Conservation (phyloP, 352 stramenopile species). For the Phytophthora sansomeana region DNA sequence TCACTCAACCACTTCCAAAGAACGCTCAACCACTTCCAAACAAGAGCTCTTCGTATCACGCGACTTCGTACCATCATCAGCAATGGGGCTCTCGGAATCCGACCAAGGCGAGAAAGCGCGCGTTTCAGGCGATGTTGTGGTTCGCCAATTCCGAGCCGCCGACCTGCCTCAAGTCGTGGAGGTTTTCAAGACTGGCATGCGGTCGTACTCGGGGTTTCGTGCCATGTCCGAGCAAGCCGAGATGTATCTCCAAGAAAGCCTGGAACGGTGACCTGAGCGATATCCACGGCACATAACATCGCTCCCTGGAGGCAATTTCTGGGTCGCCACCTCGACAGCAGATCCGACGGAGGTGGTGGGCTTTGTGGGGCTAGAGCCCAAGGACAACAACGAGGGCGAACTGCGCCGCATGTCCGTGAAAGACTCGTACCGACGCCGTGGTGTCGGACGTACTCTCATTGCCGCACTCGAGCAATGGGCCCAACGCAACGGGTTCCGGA, state of each 20-base stretch:
- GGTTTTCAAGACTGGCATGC: constrained; percentile 42
- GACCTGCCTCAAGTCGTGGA: constrained; percentile 40
- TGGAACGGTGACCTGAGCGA: constrained; percentile 46
- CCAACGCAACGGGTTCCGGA: constrained; percentile 13
- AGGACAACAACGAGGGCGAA: constrained; percentile 32
- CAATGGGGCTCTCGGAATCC: constrained; percentile 5
- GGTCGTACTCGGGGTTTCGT: constrained; percentile 30
- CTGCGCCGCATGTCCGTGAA: constrained; percentile 58
- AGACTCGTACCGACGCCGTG: constrained; percentile 39
- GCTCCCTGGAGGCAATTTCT: constrained; percentile 52
- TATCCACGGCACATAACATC: constrained; percentile 51
- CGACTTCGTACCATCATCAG: background rate
- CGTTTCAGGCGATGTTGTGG: constrained; percentile 16
- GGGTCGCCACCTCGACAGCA: constrained; percentile 41
- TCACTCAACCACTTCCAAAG: too few relatives aligned
- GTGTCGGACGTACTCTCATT: constrained; percentile 48
- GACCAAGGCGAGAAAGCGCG: background rate
- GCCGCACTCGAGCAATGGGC: constrained; percentile 52
- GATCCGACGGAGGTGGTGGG: constrained; percentile 30
- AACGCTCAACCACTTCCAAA: background rate
- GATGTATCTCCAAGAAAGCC: constrained; percentile 27
- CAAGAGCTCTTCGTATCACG: background rate
- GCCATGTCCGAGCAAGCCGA: constrained; percentile 21
- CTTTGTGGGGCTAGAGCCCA: constrained; percentile 42
- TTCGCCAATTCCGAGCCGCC: constrained; percentile 31